Evolutionary conservation across 106 monocot genomes (phyloP).

Genomic region (Iris macrosiphon): DNA sequence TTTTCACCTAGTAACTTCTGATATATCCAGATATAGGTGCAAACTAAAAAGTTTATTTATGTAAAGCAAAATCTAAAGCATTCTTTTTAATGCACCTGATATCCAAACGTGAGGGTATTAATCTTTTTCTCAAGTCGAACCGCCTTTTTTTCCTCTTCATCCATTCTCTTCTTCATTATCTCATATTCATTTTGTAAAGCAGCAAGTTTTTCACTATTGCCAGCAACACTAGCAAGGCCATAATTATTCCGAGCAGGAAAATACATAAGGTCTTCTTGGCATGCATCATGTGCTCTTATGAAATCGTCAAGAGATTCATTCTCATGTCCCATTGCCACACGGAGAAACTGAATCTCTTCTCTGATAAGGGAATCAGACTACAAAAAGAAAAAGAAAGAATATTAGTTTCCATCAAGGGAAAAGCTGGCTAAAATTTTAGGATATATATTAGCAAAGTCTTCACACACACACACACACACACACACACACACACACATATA

Average conservation of each 20-base stretch:
- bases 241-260: slow-evolving; percentile 66
- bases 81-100: slow-evolving; percentile 46
- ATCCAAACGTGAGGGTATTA: slow-evolving; percentile 83
- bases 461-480: too few species aligned
- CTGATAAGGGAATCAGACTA: slow-evolving; percentile 74
- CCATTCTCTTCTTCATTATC: slow-evolving; percentile 76
- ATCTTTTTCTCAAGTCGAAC: slow-evolving; percentile 81
- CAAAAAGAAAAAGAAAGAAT: slow-evolving; percentile 1
- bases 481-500: too few species aligned
- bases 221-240: slow-evolving; percentile 80
- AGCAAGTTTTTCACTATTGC: slow-evolving; percentile 68
- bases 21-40: too few species aligned
- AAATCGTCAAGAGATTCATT: slow-evolving; percentile 89
- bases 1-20: too few species aligned
- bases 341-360: slow-evolving; percentile 66
- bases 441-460: too few species aligned
- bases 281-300: slow-evolving; percentile 83
- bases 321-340: slow-evolving; percentile 91
- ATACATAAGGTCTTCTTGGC: slow-evolving; percentile 92
- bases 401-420: not conserved
- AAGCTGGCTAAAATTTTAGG: not conserved
- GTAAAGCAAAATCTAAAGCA: not conserved
- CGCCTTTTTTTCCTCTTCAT: slow-evolving; percentile 89
- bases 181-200: slow-evolving; percentile 85
- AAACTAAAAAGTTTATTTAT: not conserved